Conservation (phyloP, 805 yeast species). For the Wickerhamomyces rabaulensis region DNA sequence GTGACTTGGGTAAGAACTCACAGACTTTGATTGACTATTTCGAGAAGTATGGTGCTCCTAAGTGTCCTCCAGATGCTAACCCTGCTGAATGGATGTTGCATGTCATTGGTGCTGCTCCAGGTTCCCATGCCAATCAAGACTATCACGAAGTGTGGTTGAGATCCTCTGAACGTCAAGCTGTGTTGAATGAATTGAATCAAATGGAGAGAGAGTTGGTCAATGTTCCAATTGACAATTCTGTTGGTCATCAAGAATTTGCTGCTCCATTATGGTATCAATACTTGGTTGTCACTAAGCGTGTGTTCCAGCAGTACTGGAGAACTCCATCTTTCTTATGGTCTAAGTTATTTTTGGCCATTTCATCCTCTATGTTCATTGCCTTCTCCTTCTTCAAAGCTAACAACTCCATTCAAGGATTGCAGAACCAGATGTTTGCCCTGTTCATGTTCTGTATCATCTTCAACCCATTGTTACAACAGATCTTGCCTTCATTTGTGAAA, state of each 20-base stretch:
- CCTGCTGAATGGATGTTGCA: constrained; percentile 94
- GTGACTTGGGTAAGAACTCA: constrained; percentile 62
- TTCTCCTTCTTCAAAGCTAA: constrained; percentile 70
- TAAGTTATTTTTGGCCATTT: constrained; percentile 48
- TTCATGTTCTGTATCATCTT: constrained; percentile 62
- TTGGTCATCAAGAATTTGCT: constrained; percentile 38
- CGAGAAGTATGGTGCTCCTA: constrained; percentile 58
- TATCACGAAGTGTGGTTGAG: constrained; percentile 73
- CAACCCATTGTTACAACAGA: constrained; percentile 55
- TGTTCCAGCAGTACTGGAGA: constrained; percentile 64
- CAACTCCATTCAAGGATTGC: constrained; percentile 62
- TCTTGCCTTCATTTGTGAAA: constrained; percentile 52
- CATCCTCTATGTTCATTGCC: constrained; percentile 63
- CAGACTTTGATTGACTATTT: constrained; percentile 57
- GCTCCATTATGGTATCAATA: constrained; percentile 38
- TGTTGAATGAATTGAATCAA: constrained; percentile 51
- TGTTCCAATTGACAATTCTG: constrained; percentile 28
- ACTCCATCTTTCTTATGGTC: constrained; percentile 59
- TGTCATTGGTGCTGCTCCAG: constrained; percentile 80
- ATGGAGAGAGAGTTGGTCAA: constrained; percentile 58
- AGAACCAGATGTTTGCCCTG: constrained; percentile 75
- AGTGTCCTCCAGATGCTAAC: constrained; percentile 65
- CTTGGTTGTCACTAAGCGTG: constrained; percentile 44
- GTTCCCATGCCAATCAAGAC: constrained; percentile 67
- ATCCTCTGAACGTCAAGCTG: constrained; percentile 56